These are phyloP conservation scores for Candida pseudocylindracea DNA, from an alignment of 1,139 yeast genomes.

Conservation along the genomic window DNA sequence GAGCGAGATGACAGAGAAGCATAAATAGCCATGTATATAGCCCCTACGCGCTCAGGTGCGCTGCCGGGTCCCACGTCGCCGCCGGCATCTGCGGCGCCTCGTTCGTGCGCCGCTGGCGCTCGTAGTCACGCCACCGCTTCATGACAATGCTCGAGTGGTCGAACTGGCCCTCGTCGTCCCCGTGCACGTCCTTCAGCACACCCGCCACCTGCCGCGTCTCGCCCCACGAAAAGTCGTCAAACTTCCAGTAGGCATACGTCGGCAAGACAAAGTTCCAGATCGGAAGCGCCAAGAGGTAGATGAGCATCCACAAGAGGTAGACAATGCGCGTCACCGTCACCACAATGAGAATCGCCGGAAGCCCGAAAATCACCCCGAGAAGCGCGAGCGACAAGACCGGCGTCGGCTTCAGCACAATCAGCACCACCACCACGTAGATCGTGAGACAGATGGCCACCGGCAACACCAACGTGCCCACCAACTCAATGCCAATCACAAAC, in stretches of 20 bases:
- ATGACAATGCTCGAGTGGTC: constrained; percentile 73
- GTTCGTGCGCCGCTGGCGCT: constrained; percentile 26
- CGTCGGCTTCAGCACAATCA: constrained; percentile 64
- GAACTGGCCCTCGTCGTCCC: constrained; percentile 50
- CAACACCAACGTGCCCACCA: constrained; percentile 74
- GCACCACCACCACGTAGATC: constrained; percentile 52
- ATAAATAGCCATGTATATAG: no score
- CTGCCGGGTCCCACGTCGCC: no score
- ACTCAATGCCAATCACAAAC: constrained; percentile 70
- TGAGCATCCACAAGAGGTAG: constrained; percentile 62
- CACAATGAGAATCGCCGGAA: constrained; percentile 78
- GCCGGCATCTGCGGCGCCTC: background rate
- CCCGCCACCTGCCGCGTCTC: constrained; percentile 80
- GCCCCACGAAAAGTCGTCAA: constrained; percentile 98
- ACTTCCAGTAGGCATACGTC: constrained; percentile 81
- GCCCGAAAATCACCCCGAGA: constrained; percentile 65
- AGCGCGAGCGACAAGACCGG: constrained; percentile 64
- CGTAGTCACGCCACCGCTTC: constrained; percentile 92
- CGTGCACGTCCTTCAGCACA: constrained; percentile 38
- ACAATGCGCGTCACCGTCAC: constrained; percentile 65
- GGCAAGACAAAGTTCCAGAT: constrained; percentile 92
- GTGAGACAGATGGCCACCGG: constrained; percentile 89
- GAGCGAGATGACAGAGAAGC: background rate
- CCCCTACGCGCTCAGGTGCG: no score
- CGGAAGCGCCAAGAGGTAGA: constrained; percentile 69